Base-by-base conservation (phyloP, 2,329 filamentous ascomycete genomes). In the Fusarium devonianum region DNA sequence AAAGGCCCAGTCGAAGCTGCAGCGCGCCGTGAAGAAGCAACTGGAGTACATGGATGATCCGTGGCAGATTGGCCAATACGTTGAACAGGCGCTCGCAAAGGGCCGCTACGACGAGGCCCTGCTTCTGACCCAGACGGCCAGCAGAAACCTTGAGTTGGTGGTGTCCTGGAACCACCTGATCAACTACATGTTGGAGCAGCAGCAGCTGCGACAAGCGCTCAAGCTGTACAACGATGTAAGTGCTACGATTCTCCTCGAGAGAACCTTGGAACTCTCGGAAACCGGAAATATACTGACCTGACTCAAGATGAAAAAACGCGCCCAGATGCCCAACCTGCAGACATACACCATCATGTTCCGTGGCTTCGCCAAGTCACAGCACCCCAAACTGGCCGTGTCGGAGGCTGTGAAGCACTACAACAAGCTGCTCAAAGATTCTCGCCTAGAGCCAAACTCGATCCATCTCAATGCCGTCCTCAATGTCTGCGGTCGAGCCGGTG, bases 111-210 rank as follows among this genome's bases (percentile, higher is more conserved):
- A 85, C 3, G 85, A 90, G 65, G 91, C 92, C 18, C 71, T 87
- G 30, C 75, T 83, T 14, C 69, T 96, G 50, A 82, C 88, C 26
- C 84, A 88, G 49, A 76, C 81, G 60, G 87, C 88, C n/a, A 91
- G 86, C 69, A 84, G 80, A 58, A 71, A 77, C 1, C 78, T 82
- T 57, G 75, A 85, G 49, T 85, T 88, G 56, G 76, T 83, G 4
- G 92, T 95, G 49, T 86, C 88, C 49, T 99, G 93, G 92, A 97
- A 97, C 71, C 83, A 89, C 66, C 72, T 96, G 33, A 86, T 99
- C 47, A 81, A 87, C 48, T 84, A 91, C 69, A 77, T 84, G 54
- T 74, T 97, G 69, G 73, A 79, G 30, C 76, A 84, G 17, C 77
- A 82, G 30, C 79, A 79, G 40, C 71, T 91, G 23, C 78, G 79